These are phyloP conservation scores for Scedosporium minutisporum DNA, from an alignment of 2,329 filamentous ascomycete species.

Conservation along the genomic window DNA sequence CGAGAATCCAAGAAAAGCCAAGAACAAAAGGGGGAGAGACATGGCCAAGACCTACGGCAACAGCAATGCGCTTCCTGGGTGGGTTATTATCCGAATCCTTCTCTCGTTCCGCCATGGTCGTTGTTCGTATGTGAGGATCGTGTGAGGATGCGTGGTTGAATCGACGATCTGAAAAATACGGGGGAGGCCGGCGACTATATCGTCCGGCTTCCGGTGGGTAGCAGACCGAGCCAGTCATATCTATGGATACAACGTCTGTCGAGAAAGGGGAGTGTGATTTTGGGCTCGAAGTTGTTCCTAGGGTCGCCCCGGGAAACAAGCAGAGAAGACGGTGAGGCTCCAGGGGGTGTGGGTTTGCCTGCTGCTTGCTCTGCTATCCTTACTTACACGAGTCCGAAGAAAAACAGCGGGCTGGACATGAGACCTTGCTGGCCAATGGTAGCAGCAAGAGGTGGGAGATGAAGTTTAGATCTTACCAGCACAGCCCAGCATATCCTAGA, in stretches of 20 bases:
- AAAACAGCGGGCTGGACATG: no score
- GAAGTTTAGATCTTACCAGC: no score
- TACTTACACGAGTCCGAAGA: no score
- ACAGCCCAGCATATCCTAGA: no score
- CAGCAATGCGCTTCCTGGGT: constrained; percentile 48
- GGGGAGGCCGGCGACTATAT: constrained; percentile 24
- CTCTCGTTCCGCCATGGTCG: constrained; percentile 29
- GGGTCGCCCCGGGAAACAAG: no score
- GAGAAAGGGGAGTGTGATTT: background rate
- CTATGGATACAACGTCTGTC: no score
- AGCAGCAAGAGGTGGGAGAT: no score
- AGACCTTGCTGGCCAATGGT: no score
- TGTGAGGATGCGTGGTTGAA: constrained; percentile 24
- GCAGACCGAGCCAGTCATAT: constrained; percentile 32
- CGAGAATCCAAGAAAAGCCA: background rate
- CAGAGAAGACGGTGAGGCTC: background rate
- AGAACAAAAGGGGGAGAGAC: background rate
- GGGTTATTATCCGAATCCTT: constrained; percentile 31
- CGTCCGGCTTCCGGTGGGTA: constrained; percentile 25
- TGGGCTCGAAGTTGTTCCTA: background rate
- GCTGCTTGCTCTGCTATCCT: no score
- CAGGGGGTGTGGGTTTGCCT: no score
- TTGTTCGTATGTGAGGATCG: constrained; percentile 10
- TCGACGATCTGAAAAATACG: constrained; percentile 24
- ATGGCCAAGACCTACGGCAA: constrained; percentile 38